phyloP scores from a whole-genome alignment of 1,284 basidiomycete genomes.

The Vanrija humicola region DNA sequence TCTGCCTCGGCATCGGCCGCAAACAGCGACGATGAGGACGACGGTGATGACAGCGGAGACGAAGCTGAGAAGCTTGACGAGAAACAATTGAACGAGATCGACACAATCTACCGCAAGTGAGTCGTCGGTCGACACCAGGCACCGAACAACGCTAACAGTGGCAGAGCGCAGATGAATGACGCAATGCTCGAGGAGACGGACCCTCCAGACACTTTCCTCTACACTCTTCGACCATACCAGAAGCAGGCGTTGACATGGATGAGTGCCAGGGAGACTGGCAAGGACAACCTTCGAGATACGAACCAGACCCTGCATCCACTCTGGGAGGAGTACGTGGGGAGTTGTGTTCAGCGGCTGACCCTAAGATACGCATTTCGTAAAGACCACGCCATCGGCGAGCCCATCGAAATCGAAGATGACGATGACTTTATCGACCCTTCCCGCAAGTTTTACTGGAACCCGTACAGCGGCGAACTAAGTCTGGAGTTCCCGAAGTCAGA shows the following conservation, averaged over 20 bases:
- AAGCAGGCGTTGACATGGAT: slow-evolving; percentile 96
- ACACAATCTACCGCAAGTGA: slow-evolving; percentile 75
- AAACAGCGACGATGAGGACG: slow-evolving; percentile 53
- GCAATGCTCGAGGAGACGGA: slow-evolving; percentile 73
- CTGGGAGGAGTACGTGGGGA: slow-evolving; percentile 72
- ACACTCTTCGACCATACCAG: slow-evolving; percentile 82
- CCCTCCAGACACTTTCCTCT: slow-evolving; percentile 70
- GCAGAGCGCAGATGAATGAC: slow-evolving; percentile 79
- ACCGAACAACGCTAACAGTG: no score
- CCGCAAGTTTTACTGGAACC: slow-evolving; percentile 71
- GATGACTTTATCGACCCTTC: slow-evolving; percentile 41
- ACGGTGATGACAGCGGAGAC: slow-evolving; percentile 54
- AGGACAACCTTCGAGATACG: slow-evolving; percentile 62
- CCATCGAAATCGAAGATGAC: slow-evolving; percentile 46
- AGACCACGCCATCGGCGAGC: slow-evolving; percentile 34
- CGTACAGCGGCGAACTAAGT: slow-evolving; percentile 91
- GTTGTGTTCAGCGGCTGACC: slow-evolving; percentile 26
- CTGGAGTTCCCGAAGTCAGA: slow-evolving; percentile 80
- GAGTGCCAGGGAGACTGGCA: slow-evolving; percentile 76
- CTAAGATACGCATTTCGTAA: slow-evolving; percentile 44
- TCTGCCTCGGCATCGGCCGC: slow-evolving; percentile 14
- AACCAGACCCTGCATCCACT: slow-evolving; percentile 78
- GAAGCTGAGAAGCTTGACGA: slow-evolving; percentile 67
- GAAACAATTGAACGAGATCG: slow-evolving; percentile 59
- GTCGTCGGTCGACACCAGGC: slow-evolving; percentile 17